Conservation (phyloP, 805 yeast genomes). For the Suhomyces kilbournensis region DNA sequence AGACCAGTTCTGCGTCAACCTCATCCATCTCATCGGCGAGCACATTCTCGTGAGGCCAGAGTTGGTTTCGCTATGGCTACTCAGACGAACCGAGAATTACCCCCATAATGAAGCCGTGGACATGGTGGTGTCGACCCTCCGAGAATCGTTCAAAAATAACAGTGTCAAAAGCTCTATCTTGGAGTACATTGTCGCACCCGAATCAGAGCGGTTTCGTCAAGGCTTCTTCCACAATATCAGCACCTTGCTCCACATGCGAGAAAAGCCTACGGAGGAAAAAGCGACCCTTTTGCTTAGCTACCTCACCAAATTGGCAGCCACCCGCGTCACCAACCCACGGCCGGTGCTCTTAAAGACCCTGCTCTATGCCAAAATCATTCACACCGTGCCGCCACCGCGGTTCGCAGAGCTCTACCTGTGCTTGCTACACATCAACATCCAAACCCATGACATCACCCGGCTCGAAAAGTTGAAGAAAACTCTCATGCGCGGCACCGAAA, state of each 20-base stretch:
- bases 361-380: conserved; percentile 16
- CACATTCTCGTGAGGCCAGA: conserved; percentile 25
- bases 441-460: conserved; percentile 16
- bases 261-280: conserved; percentile 12
- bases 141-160: conserved; percentile 16
- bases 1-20: conserved; percentile 25
- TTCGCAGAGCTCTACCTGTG: conserved; percentile 26
- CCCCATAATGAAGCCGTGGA: not conserved
- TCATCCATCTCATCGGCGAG: conserved; percentile 30
- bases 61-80: conserved; percentile 13
- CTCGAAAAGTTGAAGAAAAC: conserved; percentile 18
- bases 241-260: conserved; percentile 10
- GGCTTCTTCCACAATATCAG: conserved; percentile 17
- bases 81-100: not conserved
- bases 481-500: conserved; percentile 26
- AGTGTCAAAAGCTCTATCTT: conserved; percentile 24
- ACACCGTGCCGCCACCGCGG: conserved; percentile 14
- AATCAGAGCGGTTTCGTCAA: conserved; percentile 12
- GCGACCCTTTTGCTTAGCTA: conserved; percentile 22
- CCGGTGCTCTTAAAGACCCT: conserved; percentile 18
- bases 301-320: conserved; percentile 22
- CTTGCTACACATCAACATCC: conserved; percentile 31
- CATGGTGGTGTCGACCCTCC: conserved; percentile 16
- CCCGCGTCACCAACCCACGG: conserved; percentile 19
- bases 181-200: conserved; percentile 25